Evolutionary conservation across 202 grass and related monocot genomes (phyloP), one percentile per base, ranked within the genome.

Genomic region (Musa balbisiana): DNA sequence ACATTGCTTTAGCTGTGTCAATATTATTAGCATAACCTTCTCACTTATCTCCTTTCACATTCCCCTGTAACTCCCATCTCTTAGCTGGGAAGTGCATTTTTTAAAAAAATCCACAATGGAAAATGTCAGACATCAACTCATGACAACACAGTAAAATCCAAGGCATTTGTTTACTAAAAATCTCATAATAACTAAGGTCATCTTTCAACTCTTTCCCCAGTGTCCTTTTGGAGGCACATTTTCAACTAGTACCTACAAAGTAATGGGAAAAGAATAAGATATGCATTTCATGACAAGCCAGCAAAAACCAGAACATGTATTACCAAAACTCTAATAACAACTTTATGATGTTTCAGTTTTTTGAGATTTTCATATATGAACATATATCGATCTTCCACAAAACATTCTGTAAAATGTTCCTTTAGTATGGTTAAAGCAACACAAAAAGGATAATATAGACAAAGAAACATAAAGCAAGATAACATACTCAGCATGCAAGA

Each of bases 401-500:
- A 60, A 21, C 56, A 60, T 20, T 67, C 22, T 13, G 25, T 26
- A 21, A 21, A n/a, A 67, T 2, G 2, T 43, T 49, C 24, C 27
- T 14, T 68, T 1, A 15, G 49, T 27, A 24, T 20, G 49, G 21
- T 21, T n/a, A 11, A 16, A 68, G 25, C 59, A 73, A 6, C 52
- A 73, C n/a, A 65, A 64, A 54, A 59, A 33, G 13, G 62, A 72
- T 49, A 73, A 11, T 29, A n/a, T 11, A 77, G 15, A 50, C 3
- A 53, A 53, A 72, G 23, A 59, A 81, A 52, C 25, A 83, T 71
- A 59, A 50, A 14, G 20, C 56, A 83, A 67, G 76, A 77, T 53
- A 73, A 85, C 91, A 65, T 95, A 99, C 95, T 99, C 95, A 72
- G 95, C 95, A 85, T 95, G 95, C 81, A 99, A 91, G 75, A 99